Evolutionary conservation across 2,329 filamentous ascomycete genomes (phyloP).

Genomic region (Cercospora zeina): DNA sequence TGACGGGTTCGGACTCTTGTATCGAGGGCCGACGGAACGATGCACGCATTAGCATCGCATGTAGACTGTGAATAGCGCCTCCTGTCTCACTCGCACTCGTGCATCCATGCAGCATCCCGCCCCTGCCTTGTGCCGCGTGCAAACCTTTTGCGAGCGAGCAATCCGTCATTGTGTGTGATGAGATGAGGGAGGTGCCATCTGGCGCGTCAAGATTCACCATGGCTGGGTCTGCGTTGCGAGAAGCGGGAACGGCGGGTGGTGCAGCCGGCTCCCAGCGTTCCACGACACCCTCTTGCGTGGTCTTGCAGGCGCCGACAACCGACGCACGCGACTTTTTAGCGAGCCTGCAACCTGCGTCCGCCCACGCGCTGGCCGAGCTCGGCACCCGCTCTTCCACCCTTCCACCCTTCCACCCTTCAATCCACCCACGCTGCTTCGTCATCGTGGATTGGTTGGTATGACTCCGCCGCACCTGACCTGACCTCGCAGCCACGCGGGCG

Average conservation of each 20-base stretch:
- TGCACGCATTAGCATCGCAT: constrained; percentile 44
- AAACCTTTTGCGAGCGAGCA: background rate
- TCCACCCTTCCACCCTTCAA: background rate
- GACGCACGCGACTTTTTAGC: background rate
- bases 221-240: background rate
- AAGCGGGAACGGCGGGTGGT: background rate
- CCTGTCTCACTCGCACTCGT: constrained; percentile 3
- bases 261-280: background rate
- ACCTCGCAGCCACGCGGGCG: background rate
- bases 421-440: background rate
- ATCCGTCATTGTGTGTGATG: background rate
- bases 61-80: background rate
- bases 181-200: no score
- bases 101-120: background rate
- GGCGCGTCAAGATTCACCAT: background rate
- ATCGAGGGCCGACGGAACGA: constrained; percentile 46
- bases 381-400: background rate
- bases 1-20: constrained; percentile 66
- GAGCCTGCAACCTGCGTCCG: background rate
- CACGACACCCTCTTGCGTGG: background rate
- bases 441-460: background rate
- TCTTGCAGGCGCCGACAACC: background rate
- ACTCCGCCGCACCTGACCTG: background rate
- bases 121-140: background rate
- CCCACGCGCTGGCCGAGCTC: background rate